A percentile compares a stretch with the other conserved stretches of the same genome.
These are phyloP conservation scores for Spergularia azorica DNA, from an alignment of 179 eudicot genomes.

Conservation along the genomic window DNA sequence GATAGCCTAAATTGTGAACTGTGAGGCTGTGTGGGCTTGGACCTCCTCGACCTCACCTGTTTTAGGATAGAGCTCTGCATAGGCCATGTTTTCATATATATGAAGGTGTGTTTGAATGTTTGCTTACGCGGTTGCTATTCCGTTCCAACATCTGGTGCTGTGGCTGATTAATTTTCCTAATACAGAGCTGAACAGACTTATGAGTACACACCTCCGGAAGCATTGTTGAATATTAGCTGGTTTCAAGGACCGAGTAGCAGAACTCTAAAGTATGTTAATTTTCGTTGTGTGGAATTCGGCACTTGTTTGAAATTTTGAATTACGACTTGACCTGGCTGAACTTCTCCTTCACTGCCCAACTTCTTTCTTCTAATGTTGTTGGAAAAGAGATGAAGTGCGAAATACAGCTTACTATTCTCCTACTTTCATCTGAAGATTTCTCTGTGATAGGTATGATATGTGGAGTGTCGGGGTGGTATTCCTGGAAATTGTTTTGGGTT, in stretches of 20 bases:
- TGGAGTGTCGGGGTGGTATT: constrained; percentile 97
- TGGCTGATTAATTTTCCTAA: constrained; percentile 17
- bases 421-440: not conserved
- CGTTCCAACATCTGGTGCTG: not conserved
- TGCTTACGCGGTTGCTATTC: constrained; percentile 4
- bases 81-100: no score
- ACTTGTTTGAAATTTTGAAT: no score
- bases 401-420: not conserved
- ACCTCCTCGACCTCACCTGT: not conserved
- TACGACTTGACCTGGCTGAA: not conserved
- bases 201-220: constrained; percentile 97
- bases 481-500: constrained; percentile 84
- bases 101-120: constrained; percentile 3
- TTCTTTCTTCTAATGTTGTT: not conserved
- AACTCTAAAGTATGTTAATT: constrained; percentile 62
- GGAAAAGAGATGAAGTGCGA: not conserved
- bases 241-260: constrained; percentile 63
- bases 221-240: constrained; percentile 87
- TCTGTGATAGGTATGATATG: constrained; percentile 80
- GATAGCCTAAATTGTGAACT: not conserved
- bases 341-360: not conserved
- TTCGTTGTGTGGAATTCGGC: constrained; percentile 4
- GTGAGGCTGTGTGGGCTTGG: constrained; percentile 3
- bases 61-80: no score
- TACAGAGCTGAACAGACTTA: constrained; percentile 89